phyloP scores from a whole-genome alignment of 495 filamentous ascomycete genomes.

The Penicillium waksmanii region DNA sequence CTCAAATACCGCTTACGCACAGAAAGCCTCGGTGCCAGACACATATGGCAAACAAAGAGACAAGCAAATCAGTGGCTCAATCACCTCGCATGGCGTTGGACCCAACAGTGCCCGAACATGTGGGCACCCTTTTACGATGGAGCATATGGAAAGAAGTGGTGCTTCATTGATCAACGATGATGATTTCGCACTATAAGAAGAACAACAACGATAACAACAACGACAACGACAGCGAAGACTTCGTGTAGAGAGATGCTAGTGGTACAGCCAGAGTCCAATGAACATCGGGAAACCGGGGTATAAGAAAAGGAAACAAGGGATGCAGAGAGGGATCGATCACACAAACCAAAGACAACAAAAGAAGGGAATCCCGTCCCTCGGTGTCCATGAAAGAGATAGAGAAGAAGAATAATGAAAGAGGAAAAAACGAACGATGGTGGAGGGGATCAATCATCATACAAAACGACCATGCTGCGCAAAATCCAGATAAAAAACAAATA shows the following conservation, averaged over 20 bases:
- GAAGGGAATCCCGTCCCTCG: constrained; percentile 28
- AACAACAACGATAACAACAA: neutral
- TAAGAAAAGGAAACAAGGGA: constrained; percentile 31
- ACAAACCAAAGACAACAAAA: constrained; percentile 23
- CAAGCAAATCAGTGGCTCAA: neutral
- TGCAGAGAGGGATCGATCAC: constrained; percentile 21
- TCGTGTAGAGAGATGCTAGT: constrained; percentile 28
- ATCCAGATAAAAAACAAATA: constrained; percentile 13
- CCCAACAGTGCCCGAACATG: constrained; percentile 1
- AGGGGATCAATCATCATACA: constrained; percentile 25
- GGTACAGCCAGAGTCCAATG: constrained; percentile 45
- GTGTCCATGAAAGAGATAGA: constrained; percentile 14
- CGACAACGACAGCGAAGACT: constrained; percentile 13
- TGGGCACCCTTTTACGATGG: neutral
- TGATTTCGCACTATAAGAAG: constrained; percentile 24
- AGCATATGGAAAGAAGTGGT: neutral
- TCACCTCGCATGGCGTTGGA: constrained; percentile 1
- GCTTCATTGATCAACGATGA: constrained; percentile 17
- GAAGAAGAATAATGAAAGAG: constrained; percentile 3
- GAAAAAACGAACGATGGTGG: constrained; percentile 7
- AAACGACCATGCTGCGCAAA: constrained; percentile 24
- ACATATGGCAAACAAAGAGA: neutral
- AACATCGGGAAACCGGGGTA: constrained; percentile 41
- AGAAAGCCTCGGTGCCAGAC: constrained; percentile 4
- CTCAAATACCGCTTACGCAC: constrained; percentile 3